phyloP scores from a whole-genome alignment of 2,329 filamentous ascomycete genomes.

The Calonectria hongkongensis region DNA sequence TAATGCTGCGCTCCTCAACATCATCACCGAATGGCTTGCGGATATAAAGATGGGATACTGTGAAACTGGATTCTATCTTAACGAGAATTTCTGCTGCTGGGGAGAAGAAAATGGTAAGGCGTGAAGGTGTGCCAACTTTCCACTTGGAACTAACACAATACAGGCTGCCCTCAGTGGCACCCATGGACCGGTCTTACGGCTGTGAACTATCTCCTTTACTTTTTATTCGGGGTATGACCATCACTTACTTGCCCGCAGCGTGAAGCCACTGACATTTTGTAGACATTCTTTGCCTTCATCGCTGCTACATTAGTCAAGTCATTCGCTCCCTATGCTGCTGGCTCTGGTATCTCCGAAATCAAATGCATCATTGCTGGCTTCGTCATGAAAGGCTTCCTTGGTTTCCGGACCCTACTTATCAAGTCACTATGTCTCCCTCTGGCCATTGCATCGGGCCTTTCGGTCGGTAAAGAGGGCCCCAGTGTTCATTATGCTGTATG shows the following conservation, averaged over 20 bases:
- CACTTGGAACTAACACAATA: conserved; percentile 33
- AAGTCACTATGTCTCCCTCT: conserved; percentile 94
- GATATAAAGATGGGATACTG: conserved; percentile 98
- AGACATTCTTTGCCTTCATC: conserved; percentile 87
- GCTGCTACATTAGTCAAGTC: conserved; percentile 90
- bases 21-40: conserved; percentile 96
- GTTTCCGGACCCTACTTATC: conserved; percentile 92
- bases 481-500: conserved; percentile 99
- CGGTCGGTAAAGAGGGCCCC: conserved; percentile 96
- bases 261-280: conserved; percentile 41
- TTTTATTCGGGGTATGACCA: conserved; percentile 82
- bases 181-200: conserved; percentile 87
- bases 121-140: not conserved
- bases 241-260: not conserved
- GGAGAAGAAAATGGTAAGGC: conserved; percentile 86
- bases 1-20: conserved; percentile 94
- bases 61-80: conserved; percentile 95
- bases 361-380: conserved; percentile 99
- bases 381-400: conserved; percentile 98
- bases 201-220: conserved; percentile 91
- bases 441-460: conserved; percentile 94
- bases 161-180: conserved; percentile 91
- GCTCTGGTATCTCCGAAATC: conserved; percentile 98
- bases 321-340: conserved; percentile 96
- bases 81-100: conserved; percentile 99